Conservation (phyloP, 116 monocot genomes). For the Cymodocea nodosa region DNA sequence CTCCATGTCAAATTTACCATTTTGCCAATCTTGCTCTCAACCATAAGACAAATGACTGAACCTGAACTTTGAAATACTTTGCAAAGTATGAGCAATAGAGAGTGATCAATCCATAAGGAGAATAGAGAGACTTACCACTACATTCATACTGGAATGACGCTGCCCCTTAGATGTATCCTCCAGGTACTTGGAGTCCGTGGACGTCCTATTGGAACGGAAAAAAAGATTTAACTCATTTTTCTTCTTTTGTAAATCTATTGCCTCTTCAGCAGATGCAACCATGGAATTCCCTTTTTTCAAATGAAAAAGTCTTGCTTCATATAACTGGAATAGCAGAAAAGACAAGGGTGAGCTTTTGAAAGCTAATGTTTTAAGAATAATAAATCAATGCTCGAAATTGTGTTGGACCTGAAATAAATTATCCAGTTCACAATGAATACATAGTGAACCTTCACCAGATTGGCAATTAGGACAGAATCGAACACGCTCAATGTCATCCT, state of each 20-base stretch:
- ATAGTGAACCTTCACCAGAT: conserved; percentile 67
- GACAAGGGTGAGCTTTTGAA: neutral
- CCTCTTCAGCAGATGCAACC: conserved; percentile 79
- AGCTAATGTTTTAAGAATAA: neutral
- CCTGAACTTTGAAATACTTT: too few relatives aligned
- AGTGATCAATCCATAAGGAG: neutral
- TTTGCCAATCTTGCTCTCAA: too few relatives aligned
- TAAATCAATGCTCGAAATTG: neutral
- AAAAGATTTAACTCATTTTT: conserved; percentile 63
- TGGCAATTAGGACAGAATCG: conserved; percentile 74
- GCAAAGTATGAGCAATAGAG: neutral
- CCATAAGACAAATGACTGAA: too few relatives aligned
- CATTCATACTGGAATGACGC: conserved; percentile 36
- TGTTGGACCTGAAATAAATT: conserved; percentile 64
- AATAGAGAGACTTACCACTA: conserved; percentile 35
- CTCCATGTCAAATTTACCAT: too few relatives aligned
- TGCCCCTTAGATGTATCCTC: conserved; percentile 32
- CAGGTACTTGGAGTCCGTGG: conserved; percentile 7
- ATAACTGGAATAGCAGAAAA: conserved; percentile 31
- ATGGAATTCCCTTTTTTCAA: conserved; percentile 48
- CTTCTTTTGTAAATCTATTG: conserved; percentile 55
- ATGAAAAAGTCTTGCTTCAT: conserved; percentile 79
- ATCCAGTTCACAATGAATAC: conserved; percentile 80
- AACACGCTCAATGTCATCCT: conserved; percentile 60
- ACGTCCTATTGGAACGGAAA: conserved; percentile 46